These are phyloP conservation scores for Phytophthora constricta DNA, from an alignment of 352 stramenopile species.

Conservation along the genomic window DNA sequence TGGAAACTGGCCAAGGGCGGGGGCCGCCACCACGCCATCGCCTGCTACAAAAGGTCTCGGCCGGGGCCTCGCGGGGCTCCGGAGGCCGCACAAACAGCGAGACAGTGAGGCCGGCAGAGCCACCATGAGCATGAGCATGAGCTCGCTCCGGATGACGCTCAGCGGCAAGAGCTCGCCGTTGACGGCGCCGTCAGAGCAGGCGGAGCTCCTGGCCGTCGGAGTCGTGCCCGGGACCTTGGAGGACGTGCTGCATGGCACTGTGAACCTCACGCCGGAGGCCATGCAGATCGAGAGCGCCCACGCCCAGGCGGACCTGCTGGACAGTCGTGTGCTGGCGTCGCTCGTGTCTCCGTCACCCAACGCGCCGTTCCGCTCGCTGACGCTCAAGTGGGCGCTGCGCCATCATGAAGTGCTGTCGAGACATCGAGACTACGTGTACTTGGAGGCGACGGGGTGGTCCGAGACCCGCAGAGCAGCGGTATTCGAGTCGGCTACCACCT, in stretches of 20 bases:
- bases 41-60: slow-evolving; percentile 50
- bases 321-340: slow-evolving; percentile 61
- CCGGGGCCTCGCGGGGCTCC: slow-evolving; percentile 20
- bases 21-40: slow-evolving; percentile 40
- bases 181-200: slow-evolving; percentile 22
- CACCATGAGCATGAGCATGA: slow-evolving; percentile 39
- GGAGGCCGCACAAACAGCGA: slow-evolving; percentile 14
- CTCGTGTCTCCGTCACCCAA: slow-evolving; percentile 45
- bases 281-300: slow-evolving; percentile 67
- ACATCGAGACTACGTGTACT: slow-evolving; percentile 71
- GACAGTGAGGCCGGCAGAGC: background rate
- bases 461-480: slow-evolving; percentile 41
- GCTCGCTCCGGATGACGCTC: background rate
- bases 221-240: slow-evolving; percentile 43
- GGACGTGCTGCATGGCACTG: slow-evolving; percentile 58
- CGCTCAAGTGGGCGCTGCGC: slow-evolving; percentile 71
- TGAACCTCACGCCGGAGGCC: slow-evolving; percentile 64
- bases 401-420: slow-evolving; percentile 62
- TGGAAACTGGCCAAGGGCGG: slow-evolving; percentile 57
- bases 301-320: slow-evolving; percentile 53
- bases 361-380: slow-evolving; percentile 65
- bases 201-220: slow-evolving; percentile 56
- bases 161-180: slow-evolving; percentile 13
- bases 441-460: slow-evolving; percentile 70
- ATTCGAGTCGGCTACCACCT: slow-evolving; percentile 63